These are phyloP conservation scores for Pseudocercospora eumusae DNA, from an alignment of 2,329 filamentous ascomycete genomes.

Conservation along the genomic window DNA sequence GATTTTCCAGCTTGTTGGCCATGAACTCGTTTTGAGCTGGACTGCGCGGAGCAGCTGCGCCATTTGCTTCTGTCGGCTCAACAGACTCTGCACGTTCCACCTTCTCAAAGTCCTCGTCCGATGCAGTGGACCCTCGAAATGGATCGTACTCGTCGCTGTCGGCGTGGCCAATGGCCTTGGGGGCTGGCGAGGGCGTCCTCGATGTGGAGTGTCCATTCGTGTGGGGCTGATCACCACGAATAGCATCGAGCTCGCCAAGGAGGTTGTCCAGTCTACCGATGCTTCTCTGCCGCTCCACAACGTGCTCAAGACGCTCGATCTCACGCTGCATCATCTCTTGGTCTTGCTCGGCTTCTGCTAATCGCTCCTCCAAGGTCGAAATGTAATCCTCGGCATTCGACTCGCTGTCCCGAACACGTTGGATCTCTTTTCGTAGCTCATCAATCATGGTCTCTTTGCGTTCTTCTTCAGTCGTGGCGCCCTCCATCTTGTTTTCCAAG, in stretches of 20 bases:
- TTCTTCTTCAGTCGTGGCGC: constrained; percentile 87
- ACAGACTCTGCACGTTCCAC: constrained; percentile 23
- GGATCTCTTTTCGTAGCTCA: constrained; percentile 88
- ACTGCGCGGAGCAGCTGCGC: constrained; percentile 56
- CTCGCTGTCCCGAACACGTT: constrained; percentile 85
- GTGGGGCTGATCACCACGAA: constrained; percentile 18
- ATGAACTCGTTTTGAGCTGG: constrained; percentile 82
- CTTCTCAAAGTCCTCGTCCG: constrained; percentile 26
- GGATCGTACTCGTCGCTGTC: constrained; percentile 32
- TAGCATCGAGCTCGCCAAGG: constrained; percentile 77
- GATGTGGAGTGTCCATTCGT: constrained; percentile 24
- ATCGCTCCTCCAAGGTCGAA: constrained; percentile 88
- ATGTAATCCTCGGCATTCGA: constrained; percentile 93
- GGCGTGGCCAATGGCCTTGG: constrained; percentile 29
- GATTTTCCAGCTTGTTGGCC: constrained; percentile 85
- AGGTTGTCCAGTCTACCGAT: constrained; percentile 92
- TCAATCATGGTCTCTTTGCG: constrained; percentile 82
- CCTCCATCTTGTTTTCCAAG: constrained; percentile 85
- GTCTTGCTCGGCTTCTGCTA: constrained; percentile 95
- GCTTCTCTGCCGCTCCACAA: constrained; percentile 91
- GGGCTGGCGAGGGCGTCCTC: constrained; percentile 13
- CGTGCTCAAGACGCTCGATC: constrained; percentile 88
- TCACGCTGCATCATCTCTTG: constrained; percentile 96
- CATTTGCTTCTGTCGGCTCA: constrained; percentile 11
- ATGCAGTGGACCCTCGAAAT: constrained; percentile 25